Evolutionary conservation across 495 filamentous ascomycete species (phyloP), one percentile per base, ranked within the genome.

Genomic region (Trichoderma asperelloides): DNA sequence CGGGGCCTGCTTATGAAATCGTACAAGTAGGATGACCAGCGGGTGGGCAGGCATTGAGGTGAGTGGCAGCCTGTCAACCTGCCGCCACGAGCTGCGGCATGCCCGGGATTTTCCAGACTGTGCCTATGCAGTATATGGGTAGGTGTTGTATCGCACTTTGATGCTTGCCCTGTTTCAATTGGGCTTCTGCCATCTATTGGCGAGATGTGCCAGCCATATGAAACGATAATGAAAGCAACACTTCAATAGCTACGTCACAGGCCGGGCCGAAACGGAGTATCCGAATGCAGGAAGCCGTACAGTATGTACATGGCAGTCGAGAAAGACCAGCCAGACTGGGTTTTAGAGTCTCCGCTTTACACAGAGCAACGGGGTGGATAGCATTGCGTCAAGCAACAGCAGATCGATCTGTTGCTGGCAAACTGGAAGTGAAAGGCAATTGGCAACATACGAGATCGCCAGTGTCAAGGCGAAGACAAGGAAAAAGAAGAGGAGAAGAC

Each of bases 241-340:
- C 15, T 47, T 47, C 2, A 47, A 37, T 3, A 6, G 27, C 25
- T 60, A 60, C 25, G 55, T 60, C 55, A 60, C 55, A 13, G 55
- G 25, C 55, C 49, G 49, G 49, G 21, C 25, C 23, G 55, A 60
- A 30, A 60, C 55, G 55, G 55, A 60, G 55, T 30, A 60, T 60
- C 25, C 55, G 16, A 30, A 60, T 55, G 3, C 21, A 55, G 49
- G 21, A 11, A 21, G 49, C 49, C 49, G 49, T 21, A 0, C 15
- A 4, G 9, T 3, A 13, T 47, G 43, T 45, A 45, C 13, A 47
- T n/a, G n/a, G n/a, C 4, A 47, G 11, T 7, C 13, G n/a, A 47
- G n/a, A 47, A 47, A 47, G 12, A 47, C 43, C n/a, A 15, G 43
- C 43, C n/a, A n/a, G 15, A 1, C n/a, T 47, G 43, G 0, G 4